Base-by-base conservation (phyloP, 768 basidiomycete species). In the Lyophyllum decastes region DNA sequence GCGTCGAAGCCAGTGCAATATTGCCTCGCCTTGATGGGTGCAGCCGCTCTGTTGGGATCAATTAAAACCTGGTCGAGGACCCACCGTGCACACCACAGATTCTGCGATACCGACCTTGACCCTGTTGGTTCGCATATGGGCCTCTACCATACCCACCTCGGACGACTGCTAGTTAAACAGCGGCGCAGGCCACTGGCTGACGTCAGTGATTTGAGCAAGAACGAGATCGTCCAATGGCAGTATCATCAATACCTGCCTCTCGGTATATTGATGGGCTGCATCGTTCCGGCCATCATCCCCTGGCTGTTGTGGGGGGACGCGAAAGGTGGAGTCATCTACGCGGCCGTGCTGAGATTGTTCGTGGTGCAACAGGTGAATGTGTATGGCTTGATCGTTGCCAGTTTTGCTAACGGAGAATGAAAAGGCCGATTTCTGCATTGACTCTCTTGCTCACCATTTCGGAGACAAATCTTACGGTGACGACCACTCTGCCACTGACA, bases 11-110 rank as follows among this genome's bases (percentile, higher is more conserved):
- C 92, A 14, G 76, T 98, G 12, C 89, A 98, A 70, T 97, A 94
- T 68, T 75, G 83, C 61, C 84, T 98, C 48, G 92, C 95, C 24
- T 66, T 90, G 19, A 82, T 87, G 10, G 97, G 96, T 49, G 88
- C 94, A 1, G 96, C 96, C 49, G 95, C 96, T 4, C 89, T 96
- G 47, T 85, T 98, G 69, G 96, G 96, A 8, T 97, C 95, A 21
- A 96, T 99, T 77, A 91, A 93, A 72, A 98, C 97, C 96, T 98
- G 97, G 97, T 89, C 89, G 22, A 86, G 97, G 52, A 95, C 95
- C 47, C 97, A 99, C 79, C 92, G 96, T 59, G 96, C 96, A 2
- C 95, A 97, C 73, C 95, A 97, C 70, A 85, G 95, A 43, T 96
- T 96, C 78, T 97, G 95, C 64, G 95, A 96, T 74, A 98, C 95